Base-by-base conservation (phyloP, 192 early-diverging fungal species). In the Obelidium mucronatum region DNA sequence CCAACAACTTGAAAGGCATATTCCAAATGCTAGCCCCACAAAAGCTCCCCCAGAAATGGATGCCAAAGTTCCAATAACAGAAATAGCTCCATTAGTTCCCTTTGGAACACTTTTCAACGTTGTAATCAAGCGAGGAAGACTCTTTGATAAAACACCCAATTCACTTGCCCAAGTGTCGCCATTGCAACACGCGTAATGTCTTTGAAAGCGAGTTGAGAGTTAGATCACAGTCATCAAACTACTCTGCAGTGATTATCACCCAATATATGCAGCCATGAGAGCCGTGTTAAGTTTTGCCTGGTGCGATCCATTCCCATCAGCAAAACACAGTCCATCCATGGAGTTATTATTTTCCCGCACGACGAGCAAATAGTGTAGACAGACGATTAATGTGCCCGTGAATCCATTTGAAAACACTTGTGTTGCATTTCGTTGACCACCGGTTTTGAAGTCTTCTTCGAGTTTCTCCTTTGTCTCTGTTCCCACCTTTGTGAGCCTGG, bases 81-180 rank as follows among this genome's bases (percentile, higher is more conserved):
- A 90, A 11, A 97, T 80, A 1, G 80, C 96, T 13, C 96, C 96
- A 81, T 98, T 98, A 17, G 95, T 96, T 1, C 96, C 96, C 33
- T 92, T 91, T 13, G 96, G 96, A 5, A 97, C 96, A 36, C 83
- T 73, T 51, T 86, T 83, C 35, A 91, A 76, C 0, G 91, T 91
- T 3, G 96, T 98, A 51, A 98, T 95, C 13, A 98, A 83, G 28
- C 86, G 78, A 15, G 96, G 96, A 85, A 86, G 90, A 34, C 79
- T 74, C 33, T 85, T 85, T 77, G 88, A 92, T 26, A 98, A 80
- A 17, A 95, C 87, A 1, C 96, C 96, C 30, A 98, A 82, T 78
- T 98, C 96, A 80, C 91, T 92, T 36, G 95, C 92, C 93, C 92
- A 97, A 19, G 91, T 92, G 65, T 92, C 91, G 2, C 87, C 91